Evolutionary conservation across 2,329 filamentous ascomycete genomes (phyloP), one percentile per base, ranked within the genome.

Genomic region (Pseudogymnoascus sp.): DNA sequence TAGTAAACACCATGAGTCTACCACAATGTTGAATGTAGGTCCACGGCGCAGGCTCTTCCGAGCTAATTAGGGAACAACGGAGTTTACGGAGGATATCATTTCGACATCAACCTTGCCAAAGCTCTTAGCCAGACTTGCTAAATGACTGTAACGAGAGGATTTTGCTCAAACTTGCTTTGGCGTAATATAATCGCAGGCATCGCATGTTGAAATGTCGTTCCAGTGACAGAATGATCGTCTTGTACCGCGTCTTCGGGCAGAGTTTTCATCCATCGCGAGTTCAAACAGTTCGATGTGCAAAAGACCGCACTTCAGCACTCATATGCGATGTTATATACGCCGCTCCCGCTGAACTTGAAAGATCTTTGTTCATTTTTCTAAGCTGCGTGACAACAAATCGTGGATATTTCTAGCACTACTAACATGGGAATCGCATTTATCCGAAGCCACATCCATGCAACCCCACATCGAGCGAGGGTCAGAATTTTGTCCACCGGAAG

Each of bases 201-300:
- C 43, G 62, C 61, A 50, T 18, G 20, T 35, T 25, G 18, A 18
- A 28, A 61, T 18, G 22, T 30, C 58, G 18, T 50, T 22, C 28
- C 16, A 39, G 41, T 22, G 20, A 50, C 41, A 11, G 41, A n/a
- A 50, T 58, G 67, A 74, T 73, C 76, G 65, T 73, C 72, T 25
- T 77, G 75, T 75, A 79, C 78, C 63, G 75, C 77, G 4, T 77
- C 79, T 62, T 74, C 70, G 6, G 81, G 79, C 66, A 71, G 79
- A 61, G 74, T 82, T 38, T 71, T 75, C 60, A 76, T 79, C 58
- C 70, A 72, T 14, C 71, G 79, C 57, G 69, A 81, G 37, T 69
- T 81, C 59, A 73, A 78, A 79, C 0, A 70, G 75, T 36, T 69
- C 75, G 50, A 73, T 81, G 61, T 70, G 20, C 79, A 16, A 70